Base-by-base conservation (phyloP, 2,329 filamentous ascomycete genomes). In the Bisporella sp. region DNA sequence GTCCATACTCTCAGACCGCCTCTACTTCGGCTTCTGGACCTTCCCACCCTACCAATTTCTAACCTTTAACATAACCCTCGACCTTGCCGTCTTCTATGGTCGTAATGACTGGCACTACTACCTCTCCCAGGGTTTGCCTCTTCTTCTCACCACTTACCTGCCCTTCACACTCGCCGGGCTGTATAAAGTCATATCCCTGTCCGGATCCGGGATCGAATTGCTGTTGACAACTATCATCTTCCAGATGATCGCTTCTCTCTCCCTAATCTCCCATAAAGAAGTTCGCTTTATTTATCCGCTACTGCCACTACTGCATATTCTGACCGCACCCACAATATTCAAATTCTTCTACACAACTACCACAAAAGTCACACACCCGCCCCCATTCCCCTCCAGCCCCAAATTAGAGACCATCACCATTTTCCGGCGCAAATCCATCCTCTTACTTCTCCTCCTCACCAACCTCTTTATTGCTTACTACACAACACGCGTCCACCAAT, bases 211-310 rank as follows among this genome's bases (percentile, higher is more conserved):
- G 49, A 70, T 77, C 9, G 70, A 74, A 47, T 75, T 73, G 41
- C 50, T 59, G 8, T 43, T 65, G 9, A 49, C 75, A 77, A 35
- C 70, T 91, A 72, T 79, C 6, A 73, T 84, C 33, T 41, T 33
- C 55, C 73, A 80, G 6, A 74, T 84, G 51, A 70, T 87, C 7
- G 65, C 71, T 1, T 67, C 74, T 2, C 76, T 97, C 33, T 95
- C 89, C 1, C 64, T 87, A 44, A 87, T 97, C 58, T 83, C 89
- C 1, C 93, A 99, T 71, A 99, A 99, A 68, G 93, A 99, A 74
- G 88, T 96, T 60, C 89, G 93, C 62, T 99, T 99, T 72, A 87
- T 97, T 58, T 96, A 95, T 62, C 92, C 93, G 1, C 77, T 99
- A 13, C 77, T 97, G 1, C 92, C 93, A 1, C 77, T 84, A n/a